Base-by-base conservation (phyloP, 352 stramenopile species). In the Pythium diclinum region DNA sequence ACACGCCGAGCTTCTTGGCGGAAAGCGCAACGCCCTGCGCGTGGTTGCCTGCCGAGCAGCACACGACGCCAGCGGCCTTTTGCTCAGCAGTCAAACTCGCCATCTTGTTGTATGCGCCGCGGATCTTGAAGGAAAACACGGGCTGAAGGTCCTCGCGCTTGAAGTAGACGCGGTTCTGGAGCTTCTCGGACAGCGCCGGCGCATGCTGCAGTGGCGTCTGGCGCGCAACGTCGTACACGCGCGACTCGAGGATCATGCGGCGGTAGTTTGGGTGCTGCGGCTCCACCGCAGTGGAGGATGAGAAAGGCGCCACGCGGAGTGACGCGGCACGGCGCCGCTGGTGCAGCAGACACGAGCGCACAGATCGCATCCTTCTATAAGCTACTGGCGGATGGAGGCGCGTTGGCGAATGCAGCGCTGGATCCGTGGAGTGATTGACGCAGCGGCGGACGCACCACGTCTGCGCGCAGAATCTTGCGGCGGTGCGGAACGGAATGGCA, bases 41-140 rank as follows among this genome's bases (percentile, higher is more conserved):
- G 78, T 99, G 97, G 80, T 99, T 99, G 14, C 97, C 97, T 0
- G 88, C 88, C 38, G 85, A 93, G 55, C 85, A 93, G 30, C 82
- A 87, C 10, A 95, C 85, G 38, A 91, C 88, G 8, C 96, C 96
- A 0, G 73, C 72, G 1, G 71, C 68, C 42, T 96, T 87, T 62
- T 97, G 76, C 23, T 78, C 73, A 16, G 63, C 56, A 6, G 88
- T 78, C 13, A 99, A 73, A 69, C 86, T 93, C 16, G 91, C 91
- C 88, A 99, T 99, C 79, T 99, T 99, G 85, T 99, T 99, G 89
- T 99, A 99, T 1, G 97, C 96, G 57, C 97, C 97, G 53, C 97
- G 91, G 68, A 99, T 96, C 85, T 99, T 99, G 85, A 99, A 99
- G 59, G 93, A 98, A 74, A 99, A 99, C 30, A 99, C 96, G 42